A percentile compares a stretch with the other conserved stretches of the same genome.
Evolutionary conservation across 768 basidiomycete genomes (phyloP).

Genomic region (Coprinopsis marcescibilis): DNA sequence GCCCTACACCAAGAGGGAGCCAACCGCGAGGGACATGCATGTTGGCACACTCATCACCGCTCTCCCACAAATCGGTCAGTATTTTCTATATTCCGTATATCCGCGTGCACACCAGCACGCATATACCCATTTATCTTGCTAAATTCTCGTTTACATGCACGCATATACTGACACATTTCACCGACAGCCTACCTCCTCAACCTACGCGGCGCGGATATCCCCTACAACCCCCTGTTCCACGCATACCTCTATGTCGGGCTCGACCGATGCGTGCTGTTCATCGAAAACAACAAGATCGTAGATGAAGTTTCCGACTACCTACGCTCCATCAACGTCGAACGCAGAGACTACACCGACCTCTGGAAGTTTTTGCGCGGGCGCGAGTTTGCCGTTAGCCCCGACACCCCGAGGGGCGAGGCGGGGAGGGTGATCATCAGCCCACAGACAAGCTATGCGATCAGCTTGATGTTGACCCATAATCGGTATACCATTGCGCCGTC

Average conservation of each 20-base stretch:
- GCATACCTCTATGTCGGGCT: slow-evolving; percentile 75
- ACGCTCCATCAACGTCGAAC: slow-evolving; percentile 46
- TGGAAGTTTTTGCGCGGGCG: slow-evolving; percentile 73
- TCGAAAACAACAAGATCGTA: slow-evolving; percentile 62
- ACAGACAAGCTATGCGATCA: slow-evolving; percentile 77
- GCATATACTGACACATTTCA: too few relatives aligned
- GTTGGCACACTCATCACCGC: slow-evolving; percentile 64
- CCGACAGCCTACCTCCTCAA: slow-evolving; percentile 78
- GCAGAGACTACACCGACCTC: slow-evolving; percentile 67
- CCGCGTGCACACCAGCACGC: not conserved
- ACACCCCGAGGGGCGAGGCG: too few relatives aligned
- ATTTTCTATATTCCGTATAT: not conserved
- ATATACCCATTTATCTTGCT: too few relatives aligned
- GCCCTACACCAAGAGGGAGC: slow-evolving; percentile 56
- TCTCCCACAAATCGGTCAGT: slow-evolving; percentile 65
- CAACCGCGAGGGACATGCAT: slow-evolving; percentile 58
- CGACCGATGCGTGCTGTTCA: slow-evolving; percentile 63
- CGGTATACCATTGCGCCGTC: slow-evolving; percentile 72
- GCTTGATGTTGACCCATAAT: slow-evolving; percentile 77
- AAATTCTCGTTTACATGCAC: too few relatives aligned
- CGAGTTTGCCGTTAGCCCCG: too few relatives aligned
- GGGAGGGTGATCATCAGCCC: slow-evolving; percentile 75
- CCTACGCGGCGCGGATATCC: slow-evolving; percentile 84
- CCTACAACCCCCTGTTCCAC: slow-evolving; percentile 89
- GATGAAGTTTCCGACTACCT: slow-evolving; percentile 56